Base-by-base conservation (phyloP, 2,329 filamentous ascomycete genomes). In the Colletotrichum spaethianum region DNA sequence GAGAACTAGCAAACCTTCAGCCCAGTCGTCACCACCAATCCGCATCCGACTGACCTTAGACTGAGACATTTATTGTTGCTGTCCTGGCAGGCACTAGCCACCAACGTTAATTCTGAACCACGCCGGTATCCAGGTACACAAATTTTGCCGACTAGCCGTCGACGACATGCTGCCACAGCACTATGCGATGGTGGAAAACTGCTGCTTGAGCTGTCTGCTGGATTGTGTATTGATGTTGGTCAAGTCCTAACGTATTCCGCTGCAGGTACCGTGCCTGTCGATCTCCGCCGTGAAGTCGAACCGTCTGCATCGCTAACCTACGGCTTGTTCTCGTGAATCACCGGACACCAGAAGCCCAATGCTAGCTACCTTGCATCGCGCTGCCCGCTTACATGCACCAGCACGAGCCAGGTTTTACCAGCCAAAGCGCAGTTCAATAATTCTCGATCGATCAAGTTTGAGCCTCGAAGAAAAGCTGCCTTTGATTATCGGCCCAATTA, bases 81-180 rank as follows among this genome's bases (percentile, higher is more conserved):
- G 31, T 63, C 69, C 64, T 63, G 44, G 65, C 52, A 69, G 53
- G 64, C 38, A 60, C 59, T 53, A 69, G 52, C 59, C 52, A 42
- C 60, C 23, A 52, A 28, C 31, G 31, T 61, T 38, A 3, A 31
- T 31, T 50, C 14, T 40, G 53, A 44, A 52, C 16, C 63, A 59
- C 42, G 50, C 40, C 46, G 26, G n/a, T 50, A 55, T 48, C 9
- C 44, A 12, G 4, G 3, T 14, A 5, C 18, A 52, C 26, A 18
- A 48, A 14, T 23, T 23, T 38, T n/a, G 31, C 4, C 38, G 31
- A 36, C 53, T 9, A 38, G 53, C 33, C 7, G 31, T 28, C 59
- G 20, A 38, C 44, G 28, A 23, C 12, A n/a, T 16, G 14, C 23
- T 31, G 57, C 18, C 38, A 46, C 9, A n/a, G 26, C 40, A 60